Percentiles rank a stretch among this genome's conserved stretches.
phyloP scores from a whole-genome alignment of 2,329 filamentous ascomycete genomes.

The Beauveria sp. region DNA sequence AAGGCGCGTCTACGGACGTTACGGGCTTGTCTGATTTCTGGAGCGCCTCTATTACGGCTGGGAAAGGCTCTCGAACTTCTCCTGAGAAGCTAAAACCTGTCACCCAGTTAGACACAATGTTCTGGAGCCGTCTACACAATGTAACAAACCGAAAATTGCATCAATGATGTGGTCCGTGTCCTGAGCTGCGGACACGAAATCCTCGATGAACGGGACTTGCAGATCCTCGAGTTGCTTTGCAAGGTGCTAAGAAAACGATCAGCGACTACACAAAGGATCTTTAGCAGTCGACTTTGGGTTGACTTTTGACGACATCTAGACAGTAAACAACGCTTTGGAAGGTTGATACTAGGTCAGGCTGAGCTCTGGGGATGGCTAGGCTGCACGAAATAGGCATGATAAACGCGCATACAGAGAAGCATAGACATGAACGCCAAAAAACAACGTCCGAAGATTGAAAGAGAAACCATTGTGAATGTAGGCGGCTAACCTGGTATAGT shows the following conservation, averaged over 20 bases:
- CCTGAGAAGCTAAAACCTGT: slow-evolving; percentile 85
- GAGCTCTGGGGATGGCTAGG: neutral
- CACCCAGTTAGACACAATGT: slow-evolving; percentile 8
- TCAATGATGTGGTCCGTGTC: slow-evolving; percentile 78
- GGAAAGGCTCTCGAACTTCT: slow-evolving; percentile 87
- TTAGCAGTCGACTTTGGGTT: neutral
- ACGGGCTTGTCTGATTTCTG: slow-evolving; percentile 68
- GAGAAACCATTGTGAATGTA: neutral
- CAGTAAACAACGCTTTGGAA: neutral
- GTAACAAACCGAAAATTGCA: slow-evolving; percentile 71
- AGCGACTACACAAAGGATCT: slow-evolving; percentile 16
- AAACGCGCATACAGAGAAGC: neutral
- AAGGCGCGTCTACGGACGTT: slow-evolving; percentile 85
- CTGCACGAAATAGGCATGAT: neutral
- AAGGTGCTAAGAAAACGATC: slow-evolving; percentile 53
- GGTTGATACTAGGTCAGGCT: neutral
- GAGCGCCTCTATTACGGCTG: slow-evolving; percentile 68
- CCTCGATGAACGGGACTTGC: slow-evolving; percentile 71
- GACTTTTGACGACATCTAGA: slow-evolving; percentile 6
- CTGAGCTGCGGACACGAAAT: slow-evolving; percentile 61
- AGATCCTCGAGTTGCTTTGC: slow-evolving; percentile 79
- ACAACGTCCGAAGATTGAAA: neutral
- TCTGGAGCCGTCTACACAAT: slow-evolving; percentile 4
- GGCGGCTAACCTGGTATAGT: slow-evolving; percentile 62
- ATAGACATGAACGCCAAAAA: neutral